A percentile compares a stretch with the other conserved stretches of the same genome.
phyloP scores from a whole-genome alignment of 495 filamentous ascomycete genomes.

The Penicillium bialowiezense region DNA sequence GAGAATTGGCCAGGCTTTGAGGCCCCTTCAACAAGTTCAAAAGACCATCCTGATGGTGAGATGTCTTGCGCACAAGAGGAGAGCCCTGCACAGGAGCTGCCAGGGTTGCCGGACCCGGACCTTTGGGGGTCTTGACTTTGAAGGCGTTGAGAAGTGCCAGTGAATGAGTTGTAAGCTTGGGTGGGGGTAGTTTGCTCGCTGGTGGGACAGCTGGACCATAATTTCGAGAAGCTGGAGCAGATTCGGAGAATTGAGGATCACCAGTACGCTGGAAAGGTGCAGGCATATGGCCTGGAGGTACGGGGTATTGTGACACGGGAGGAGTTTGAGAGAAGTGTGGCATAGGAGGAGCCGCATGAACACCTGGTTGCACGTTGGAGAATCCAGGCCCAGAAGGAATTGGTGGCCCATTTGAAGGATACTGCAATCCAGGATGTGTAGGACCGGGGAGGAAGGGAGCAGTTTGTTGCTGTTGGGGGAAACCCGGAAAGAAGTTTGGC shows the following conservation, averaged over 20 bases:
- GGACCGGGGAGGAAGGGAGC: slow-evolving; percentile 17
- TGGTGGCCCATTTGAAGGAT: slow-evolving; percentile 4
- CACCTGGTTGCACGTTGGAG: slow-evolving; percentile 9
- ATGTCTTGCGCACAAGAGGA: slow-evolving; percentile 24
- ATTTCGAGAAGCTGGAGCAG: slow-evolving; percentile 33
- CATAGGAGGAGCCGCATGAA: slow-evolving; percentile 12
- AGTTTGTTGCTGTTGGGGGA: slow-evolving; percentile 30
- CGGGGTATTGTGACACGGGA: slow-evolving; percentile 6
- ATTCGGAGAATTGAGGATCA: slow-evolving; percentile 48
- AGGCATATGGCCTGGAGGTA: slow-evolving; percentile 22
- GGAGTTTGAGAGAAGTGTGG: slow-evolving; percentile 15
- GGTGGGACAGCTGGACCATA: slow-evolving; percentile 50
- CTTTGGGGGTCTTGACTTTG: slow-evolving; percentile 45
- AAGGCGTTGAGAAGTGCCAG: slow-evolving; percentile 63
- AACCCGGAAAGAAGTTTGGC: slow-evolving; percentile 36
- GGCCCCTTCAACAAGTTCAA: slow-evolving; percentile 35
- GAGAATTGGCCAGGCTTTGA: slow-evolving; percentile 12
- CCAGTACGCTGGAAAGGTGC: slow-evolving; percentile 54
- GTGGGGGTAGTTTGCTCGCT: slow-evolving; percentile 56
- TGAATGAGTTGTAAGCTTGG: slow-evolving; percentile 63
- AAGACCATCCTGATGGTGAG: slow-evolving; percentile 41
- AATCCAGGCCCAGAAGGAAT: slow-evolving; percentile 9
- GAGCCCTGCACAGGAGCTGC: slow-evolving; percentile 20
- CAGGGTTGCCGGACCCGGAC: slow-evolving; percentile 27
- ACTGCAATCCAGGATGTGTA: slow-evolving; percentile 8